These are phyloP conservation scores for Cantharellus anzutake DNA, from an alignment of 768 basidiomycete genomes.

Conservation along the genomic window DNA sequence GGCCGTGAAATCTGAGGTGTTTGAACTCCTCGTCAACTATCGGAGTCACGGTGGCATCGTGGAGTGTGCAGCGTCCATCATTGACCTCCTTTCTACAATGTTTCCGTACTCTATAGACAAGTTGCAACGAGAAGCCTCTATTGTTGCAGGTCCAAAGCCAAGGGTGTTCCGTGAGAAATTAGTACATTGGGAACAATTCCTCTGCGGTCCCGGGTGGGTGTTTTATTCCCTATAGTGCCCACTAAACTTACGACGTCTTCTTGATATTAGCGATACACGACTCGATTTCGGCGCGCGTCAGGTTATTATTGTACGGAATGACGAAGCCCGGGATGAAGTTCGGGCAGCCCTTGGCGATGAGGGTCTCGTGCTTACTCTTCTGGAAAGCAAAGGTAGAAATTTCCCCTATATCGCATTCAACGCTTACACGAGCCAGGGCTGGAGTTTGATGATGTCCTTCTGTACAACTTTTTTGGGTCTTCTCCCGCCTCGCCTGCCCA, in stretches of 20 bases:
- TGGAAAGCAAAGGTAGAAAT: slow-evolving; percentile 36
- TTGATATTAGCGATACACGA: background rate
- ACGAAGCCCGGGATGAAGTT: slow-evolving; percentile 29
- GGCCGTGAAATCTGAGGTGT: slow-evolving; percentile 13
- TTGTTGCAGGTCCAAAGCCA: background rate
- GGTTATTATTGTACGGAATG: slow-evolving; percentile 51
- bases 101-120: slow-evolving; percentile 47
- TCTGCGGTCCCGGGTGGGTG: background rate
- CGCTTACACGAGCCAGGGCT: slow-evolving; percentile 17
- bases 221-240: background rate
- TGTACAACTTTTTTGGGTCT: slow-evolving; percentile 60
- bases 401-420: background rate
- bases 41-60: slow-evolving; percentile 57
- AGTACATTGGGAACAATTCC: background rate
- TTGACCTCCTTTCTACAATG: slow-evolving; percentile 36
- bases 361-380: slow-evolving; percentile 27
- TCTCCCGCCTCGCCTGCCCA: slow-evolving; percentile 31
- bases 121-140: slow-evolving; percentile 31
- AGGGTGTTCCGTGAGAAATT: slow-evolving; percentile 20
- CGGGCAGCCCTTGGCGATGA: slow-evolving; percentile 35
- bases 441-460: slow-evolving; percentile 23
- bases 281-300: slow-evolving; percentile 26
- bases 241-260: background rate
- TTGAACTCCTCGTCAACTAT: slow-evolving; percentile 44
- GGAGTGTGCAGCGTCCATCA: slow-evolving; percentile 44